phyloP scores from a whole-genome alignment of 148 eudicot genomes.

The Silene conica region DNA sequence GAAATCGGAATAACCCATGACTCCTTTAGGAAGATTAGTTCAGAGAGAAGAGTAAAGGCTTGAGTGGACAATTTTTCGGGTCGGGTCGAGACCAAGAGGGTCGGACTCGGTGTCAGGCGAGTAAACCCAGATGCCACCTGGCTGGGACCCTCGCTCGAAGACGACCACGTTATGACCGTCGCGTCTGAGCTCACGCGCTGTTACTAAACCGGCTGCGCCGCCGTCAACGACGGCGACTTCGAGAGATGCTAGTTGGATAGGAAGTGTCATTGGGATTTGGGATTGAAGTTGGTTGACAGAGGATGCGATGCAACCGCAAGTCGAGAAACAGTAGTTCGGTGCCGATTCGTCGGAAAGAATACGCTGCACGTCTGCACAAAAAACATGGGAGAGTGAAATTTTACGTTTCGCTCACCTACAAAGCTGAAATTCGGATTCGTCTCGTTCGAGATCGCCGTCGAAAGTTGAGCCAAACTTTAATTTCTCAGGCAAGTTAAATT shows the following conservation, averaged over 20 bases:
- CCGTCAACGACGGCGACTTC: constrained; percentile 87
- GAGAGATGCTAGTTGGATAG: constrained; percentile 26
- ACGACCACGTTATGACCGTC: constrained; percentile 80
- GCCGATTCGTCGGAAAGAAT: too few species aligned
- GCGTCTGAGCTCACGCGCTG: constrained; percentile 68
- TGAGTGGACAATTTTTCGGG: constrained; percentile 48
- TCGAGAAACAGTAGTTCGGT: too few species aligned
- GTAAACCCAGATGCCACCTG: constrained; percentile 86
- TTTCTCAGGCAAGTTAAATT: too few species aligned
- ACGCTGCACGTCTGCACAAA: too few species aligned
- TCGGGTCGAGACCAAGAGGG: constrained; percentile 57
- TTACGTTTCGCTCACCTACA: too few species aligned
- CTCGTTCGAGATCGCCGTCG: too few species aligned
- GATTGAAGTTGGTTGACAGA: not conserved
- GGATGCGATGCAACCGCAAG: too few species aligned
- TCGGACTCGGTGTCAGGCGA: constrained; percentile 57
- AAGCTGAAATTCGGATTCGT: too few species aligned
- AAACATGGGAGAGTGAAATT: too few species aligned
- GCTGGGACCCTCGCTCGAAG: constrained; percentile 44
- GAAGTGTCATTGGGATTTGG: constrained; percentile 28
- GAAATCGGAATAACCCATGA: constrained; percentile 71
- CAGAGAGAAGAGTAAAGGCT: constrained; percentile 80
- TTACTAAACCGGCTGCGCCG: constrained; percentile 78
- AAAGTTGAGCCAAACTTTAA: too few species aligned
- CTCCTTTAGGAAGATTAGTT: constrained; percentile 71